Base-by-base conservation (phyloP, 441 rosid genomes). In the Viola pubescens region DNA sequence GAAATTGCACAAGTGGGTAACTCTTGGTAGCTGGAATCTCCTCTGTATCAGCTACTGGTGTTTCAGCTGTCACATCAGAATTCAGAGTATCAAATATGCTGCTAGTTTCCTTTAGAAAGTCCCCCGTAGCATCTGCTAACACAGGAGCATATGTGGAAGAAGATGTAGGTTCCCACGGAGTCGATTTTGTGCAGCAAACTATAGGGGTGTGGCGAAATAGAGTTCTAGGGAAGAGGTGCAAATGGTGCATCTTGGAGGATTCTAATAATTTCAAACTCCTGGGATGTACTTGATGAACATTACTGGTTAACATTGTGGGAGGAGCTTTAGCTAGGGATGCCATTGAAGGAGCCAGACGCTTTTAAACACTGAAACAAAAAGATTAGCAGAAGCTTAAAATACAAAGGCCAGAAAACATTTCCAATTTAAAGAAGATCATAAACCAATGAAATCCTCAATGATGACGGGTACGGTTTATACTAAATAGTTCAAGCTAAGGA, bases 151-250 rank as follows among this genome's bases (percentile, higher is more conserved):
- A 78, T 5, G 77, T 59, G 52, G 72, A 66, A 0, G 82, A 84
- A 0, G 82, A 84, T 50, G 84, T 66, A 49, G 89, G 80, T 67
- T 88, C 94, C 96, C 88, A 83, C 3, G 79, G 80, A 51, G 91
- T 77, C 34, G 70, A 67, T 19, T 82, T 79, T 2, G 88, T 61
- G 74, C 89, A 82, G 65, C 72, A 62, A 71, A 86, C 67, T 26
- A 26, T 2, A 64, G 61, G 70, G 41, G 71, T 38, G 37, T 37
- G 62, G 34, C 72, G 76, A 52, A 60, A 48, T 16, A 45, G 61
- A 64, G 56, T 7, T 54, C 34, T 65, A 58, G 48, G 46, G 67
- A 70, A 48, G 63, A 60, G 45, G 44, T 42, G 52, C 14, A 59
- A 19, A 47, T 60, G 68, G 44, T 59, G 34, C 38, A 53, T 34